Conservation (phyloP, 2,329 filamentous ascomycete species). For the Venturia asperata region DNA sequence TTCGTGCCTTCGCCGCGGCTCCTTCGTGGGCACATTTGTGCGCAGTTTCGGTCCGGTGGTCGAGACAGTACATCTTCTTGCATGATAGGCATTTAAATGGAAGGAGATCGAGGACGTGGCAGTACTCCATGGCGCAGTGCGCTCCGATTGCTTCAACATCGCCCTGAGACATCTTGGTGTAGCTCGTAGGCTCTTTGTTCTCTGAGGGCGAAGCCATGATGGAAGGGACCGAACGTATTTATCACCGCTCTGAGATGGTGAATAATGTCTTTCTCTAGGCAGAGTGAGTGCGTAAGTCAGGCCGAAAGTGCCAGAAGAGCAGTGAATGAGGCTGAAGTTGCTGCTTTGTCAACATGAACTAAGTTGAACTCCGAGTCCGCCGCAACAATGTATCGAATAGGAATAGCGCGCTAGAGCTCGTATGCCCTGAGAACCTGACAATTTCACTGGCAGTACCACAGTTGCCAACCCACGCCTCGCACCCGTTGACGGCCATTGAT, state of each 20-base stretch:
- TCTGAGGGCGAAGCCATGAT: slow-evolving; percentile 13
- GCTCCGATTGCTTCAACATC: slow-evolving; percentile 81
- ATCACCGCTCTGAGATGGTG: background rate
- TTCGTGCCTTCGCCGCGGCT: slow-evolving; percentile 7
- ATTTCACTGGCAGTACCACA: background rate
- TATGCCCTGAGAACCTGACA: background rate
- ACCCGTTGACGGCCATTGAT: background rate
- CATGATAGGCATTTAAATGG: slow-evolving; percentile 93
- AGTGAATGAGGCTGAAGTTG: slow-evolving; percentile 2
- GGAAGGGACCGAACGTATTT: background rate
- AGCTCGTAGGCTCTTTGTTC: background rate
- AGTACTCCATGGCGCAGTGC: slow-evolving; percentile 87
- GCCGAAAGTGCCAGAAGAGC: slow-evolving; percentile 14
- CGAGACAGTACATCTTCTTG: slow-evolving; percentile 76
- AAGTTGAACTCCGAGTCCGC: background rate
- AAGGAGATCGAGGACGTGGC: slow-evolving; percentile 91
- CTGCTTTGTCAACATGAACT: slow-evolving; percentile 3
- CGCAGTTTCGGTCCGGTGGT: slow-evolving; percentile 79
- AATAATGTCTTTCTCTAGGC: slow-evolving; percentile 12
- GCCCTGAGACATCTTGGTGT: slow-evolving; percentile 54
- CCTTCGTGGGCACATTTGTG: slow-evolving; percentile 62
- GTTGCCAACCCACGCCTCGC: no score
- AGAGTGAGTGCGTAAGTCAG: background rate
- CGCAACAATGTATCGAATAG: background rate
- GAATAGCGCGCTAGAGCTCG: background rate